phyloP scores from a whole-genome alignment of 306 rosid genomes.

The Oxytropis ochrocephala region DNA sequence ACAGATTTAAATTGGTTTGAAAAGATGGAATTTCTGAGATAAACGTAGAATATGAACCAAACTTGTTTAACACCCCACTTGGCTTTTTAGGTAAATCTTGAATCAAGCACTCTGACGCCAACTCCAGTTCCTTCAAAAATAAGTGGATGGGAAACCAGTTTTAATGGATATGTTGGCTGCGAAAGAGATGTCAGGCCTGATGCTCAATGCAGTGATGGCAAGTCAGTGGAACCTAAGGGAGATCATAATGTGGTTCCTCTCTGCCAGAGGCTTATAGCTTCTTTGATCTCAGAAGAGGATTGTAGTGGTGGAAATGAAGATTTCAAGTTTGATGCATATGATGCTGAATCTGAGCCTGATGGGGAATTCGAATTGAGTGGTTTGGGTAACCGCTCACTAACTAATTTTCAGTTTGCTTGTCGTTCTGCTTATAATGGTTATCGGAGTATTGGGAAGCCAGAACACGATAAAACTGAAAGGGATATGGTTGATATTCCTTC shows the following conservation, averaged over 20 bases:
- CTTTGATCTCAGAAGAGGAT: constrained; percentile 85
- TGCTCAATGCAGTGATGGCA: constrained; percentile 36
- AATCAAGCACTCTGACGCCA: constrained; percentile 33
- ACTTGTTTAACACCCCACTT: constrained; percentile 18
- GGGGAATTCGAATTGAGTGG: constrained; percentile 53
- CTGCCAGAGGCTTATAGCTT: constrained; percentile 82
- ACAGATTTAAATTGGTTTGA: neutral
- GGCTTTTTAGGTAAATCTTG: constrained; percentile 56
- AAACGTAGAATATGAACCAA: constrained; percentile 3
- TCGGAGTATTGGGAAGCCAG: constrained; percentile 39
- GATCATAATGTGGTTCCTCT: constrained; percentile 63
- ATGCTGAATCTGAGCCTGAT: constrained; percentile 55
- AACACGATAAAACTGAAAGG: constrained; percentile 50
- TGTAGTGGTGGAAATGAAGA: constrained; percentile 56
- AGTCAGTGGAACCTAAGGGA: constrained; percentile 38
- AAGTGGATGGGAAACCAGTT: constrained; percentile 38
- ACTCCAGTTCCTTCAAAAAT: constrained; percentile 40
- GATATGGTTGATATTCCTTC: constrained; percentile 36
- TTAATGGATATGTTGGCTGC: constrained; percentile 44
- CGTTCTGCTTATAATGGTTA: constrained; percentile 59
- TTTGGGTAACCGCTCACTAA: constrained; percentile 39
- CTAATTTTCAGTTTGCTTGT: constrained; percentile 55
- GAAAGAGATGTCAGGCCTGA: constrained; percentile 35
- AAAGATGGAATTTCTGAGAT: constrained; percentile 9
- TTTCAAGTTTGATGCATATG: constrained; percentile 46